Evolutionary conservation across 805 yeast species (phyloP), one percentile per base, ranked within the genome.

Genomic region (Saccharomycopsis synnaedendra): DNA sequence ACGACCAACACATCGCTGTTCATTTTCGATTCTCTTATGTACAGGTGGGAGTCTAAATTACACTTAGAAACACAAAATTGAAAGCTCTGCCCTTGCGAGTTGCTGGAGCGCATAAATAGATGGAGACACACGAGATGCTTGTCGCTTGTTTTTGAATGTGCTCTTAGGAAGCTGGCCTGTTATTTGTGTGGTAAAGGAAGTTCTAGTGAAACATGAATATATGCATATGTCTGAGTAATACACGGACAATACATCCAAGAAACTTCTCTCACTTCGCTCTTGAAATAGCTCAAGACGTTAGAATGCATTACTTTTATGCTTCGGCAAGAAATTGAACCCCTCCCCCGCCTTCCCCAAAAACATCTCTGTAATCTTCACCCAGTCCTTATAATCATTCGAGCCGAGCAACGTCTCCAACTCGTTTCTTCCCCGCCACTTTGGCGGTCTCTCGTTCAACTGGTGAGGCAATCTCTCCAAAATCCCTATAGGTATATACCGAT

Each of bases 321-420:
- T 93, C 47, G 99, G 98, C 46, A 74, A 74, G 60, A 88, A 93
- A 45, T 74, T 76, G 65, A 93, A 93, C 39, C 66, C 69, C 1
- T 77, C 82, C 46, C 81, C 78, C 1, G 82, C 85, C 49, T 86
- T 87, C 27, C 98, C 99, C 55, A 90, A 72, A 61, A 90, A 90
- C 94, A 89, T 78, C 64, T 93, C 98, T 11, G 95, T 77, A 55
- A 93, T 77, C 65, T 89, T 93, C 62, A 93, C 85, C 98, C 99
- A 93, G 64, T 93, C 98, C 58, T 73, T 75, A 65, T 81, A 86
- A 65, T 90, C 94, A 3, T 78, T 68, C 41, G 93, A 80, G 0
- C 89, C 97, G 55, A 93, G 69, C 58, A 87, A 69, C 0, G 96
- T 88, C 65, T 93, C 99, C 58, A 90, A 64, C 51, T 90, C 97